Conservation (phyloP, 305 asterid species). For the Solanum aculeatissimum region DNA sequence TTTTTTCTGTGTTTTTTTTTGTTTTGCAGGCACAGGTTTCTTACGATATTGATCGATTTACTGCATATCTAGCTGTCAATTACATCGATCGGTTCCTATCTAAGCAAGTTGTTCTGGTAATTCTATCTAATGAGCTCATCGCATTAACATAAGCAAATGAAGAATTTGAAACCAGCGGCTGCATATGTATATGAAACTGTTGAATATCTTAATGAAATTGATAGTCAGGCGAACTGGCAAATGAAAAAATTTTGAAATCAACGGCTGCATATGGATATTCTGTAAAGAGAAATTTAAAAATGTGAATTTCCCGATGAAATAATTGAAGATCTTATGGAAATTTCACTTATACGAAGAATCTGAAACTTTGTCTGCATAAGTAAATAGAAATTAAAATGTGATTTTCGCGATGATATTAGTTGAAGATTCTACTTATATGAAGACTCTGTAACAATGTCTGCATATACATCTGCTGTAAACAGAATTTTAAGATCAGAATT, state of each 20-base stretch:
- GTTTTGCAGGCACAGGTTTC: conserved; percentile 22
- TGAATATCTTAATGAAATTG: neutral
- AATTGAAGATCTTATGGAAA: neutral
- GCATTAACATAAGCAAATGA: neutral
- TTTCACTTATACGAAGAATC: neutral
- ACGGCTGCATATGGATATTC: neutral
- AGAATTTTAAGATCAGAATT: neutral
- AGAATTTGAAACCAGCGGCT: neutral
- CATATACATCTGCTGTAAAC: neutral
- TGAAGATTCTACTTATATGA: neutral
- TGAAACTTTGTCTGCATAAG: neutral
- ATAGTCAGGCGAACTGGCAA: neutral
- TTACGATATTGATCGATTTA: conserved; percentile 25
- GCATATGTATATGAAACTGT: neutral
- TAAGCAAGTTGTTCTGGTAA: conserved; percentile 29
- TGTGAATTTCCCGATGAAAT: neutral
- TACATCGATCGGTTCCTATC: conserved; percentile 49
- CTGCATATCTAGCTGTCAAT: conserved; percentile 32
- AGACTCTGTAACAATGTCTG: neutral
- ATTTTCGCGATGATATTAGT: neutral
- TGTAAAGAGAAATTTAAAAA: neutral
- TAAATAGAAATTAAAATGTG: neutral
- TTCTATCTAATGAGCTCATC: neutral
- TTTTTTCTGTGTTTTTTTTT: neutral
- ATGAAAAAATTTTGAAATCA: neutral